Conservation (phyloP, 2,329 filamentous ascomycete genomes). For the Talaromyces piceae region DNA sequence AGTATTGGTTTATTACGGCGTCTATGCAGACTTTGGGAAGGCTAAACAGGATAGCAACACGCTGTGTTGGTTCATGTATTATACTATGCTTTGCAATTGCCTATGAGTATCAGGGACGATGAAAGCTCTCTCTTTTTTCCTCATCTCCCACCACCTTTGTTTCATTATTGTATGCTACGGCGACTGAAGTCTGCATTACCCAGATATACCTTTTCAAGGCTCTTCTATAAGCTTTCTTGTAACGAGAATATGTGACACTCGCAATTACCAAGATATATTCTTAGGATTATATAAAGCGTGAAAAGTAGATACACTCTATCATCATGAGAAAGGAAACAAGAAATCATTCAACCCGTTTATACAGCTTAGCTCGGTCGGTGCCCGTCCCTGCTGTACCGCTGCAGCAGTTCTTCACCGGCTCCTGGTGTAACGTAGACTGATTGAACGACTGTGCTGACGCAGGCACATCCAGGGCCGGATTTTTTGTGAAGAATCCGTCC, state of each 20-base stretch:
- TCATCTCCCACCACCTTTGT: background rate
- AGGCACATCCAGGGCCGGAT: constrained; percentile 43
- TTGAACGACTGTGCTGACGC: constrained; percentile 36
- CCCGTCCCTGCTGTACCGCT: constrained; percentile 12
- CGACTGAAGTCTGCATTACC: no score
- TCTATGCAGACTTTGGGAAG: constrained; percentile 2
- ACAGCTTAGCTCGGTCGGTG: constrained; percentile 24
- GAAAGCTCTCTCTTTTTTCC: background rate
- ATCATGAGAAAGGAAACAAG: background rate
- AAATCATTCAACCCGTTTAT: constrained; percentile 21
- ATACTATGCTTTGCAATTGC: background rate
- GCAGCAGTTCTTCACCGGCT: constrained; percentile 14
- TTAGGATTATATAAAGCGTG: background rate
- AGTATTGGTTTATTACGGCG: constrained; percentile 14
- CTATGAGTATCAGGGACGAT: background rate
- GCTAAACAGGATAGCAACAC: constrained; percentile 1
- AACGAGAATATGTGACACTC: background rate
- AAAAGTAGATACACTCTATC: background rate
- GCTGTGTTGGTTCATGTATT: constrained; percentile 7
- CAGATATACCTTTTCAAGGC: background rate
- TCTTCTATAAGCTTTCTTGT: background rate
- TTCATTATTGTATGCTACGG: background rate
- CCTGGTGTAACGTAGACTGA: constrained; percentile 30
- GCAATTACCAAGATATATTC: background rate
- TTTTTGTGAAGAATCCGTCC: constrained; percentile 47